A percentile compares a stretch with the other conserved stretches of the same genome.
phyloP scores from a whole-genome alignment of 2,329 filamentous ascomycete species.

The Neocatenulostroma microsporum region DNA sequence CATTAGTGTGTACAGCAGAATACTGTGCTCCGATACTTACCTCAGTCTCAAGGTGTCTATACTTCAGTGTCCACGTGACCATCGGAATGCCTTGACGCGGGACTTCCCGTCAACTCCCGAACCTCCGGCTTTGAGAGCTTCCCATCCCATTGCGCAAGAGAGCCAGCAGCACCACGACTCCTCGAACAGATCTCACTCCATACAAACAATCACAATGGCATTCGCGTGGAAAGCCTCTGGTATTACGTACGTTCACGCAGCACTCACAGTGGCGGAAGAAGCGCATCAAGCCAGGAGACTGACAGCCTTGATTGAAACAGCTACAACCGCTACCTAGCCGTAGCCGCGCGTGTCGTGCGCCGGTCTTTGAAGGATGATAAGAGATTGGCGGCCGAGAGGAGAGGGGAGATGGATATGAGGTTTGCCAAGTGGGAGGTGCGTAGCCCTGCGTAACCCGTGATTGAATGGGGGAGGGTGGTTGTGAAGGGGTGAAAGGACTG shows the following conservation, averaged over 20 bases:
- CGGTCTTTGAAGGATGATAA: constrained; percentile 94
- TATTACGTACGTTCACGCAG: constrained; percentile 89
- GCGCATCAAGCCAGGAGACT: constrained; percentile 10
- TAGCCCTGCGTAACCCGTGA: no score
- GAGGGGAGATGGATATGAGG: constrained; percentile 80
- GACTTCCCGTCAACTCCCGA: no score
- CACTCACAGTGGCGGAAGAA: not conserved
- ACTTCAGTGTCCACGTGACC: no score
- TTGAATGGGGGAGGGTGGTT: no score
- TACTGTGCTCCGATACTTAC: no score
- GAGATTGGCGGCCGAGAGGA: constrained; percentile 77
- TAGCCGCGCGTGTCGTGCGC: constrained; percentile 91
- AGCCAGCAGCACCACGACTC: no score
- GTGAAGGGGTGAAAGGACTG: no score
- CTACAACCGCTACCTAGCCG: constrained; percentile 99
- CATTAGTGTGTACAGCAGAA: constrained; percentile 21
- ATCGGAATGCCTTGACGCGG: no score
- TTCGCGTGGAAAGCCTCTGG: constrained; percentile 98
- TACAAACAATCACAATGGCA: constrained; percentile 70
- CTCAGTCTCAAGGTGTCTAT: no score
- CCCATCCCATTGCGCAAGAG: no score
- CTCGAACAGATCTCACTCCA: no score
- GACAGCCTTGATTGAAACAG: constrained; percentile 44
- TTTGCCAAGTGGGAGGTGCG: constrained; percentile 95
- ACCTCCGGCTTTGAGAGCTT: no score